Evolutionary conservation across 192 early-diverging fungal species (phyloP), one percentile per base, ranked within the genome.

Genomic region (Mortierella antarctica): DNA sequence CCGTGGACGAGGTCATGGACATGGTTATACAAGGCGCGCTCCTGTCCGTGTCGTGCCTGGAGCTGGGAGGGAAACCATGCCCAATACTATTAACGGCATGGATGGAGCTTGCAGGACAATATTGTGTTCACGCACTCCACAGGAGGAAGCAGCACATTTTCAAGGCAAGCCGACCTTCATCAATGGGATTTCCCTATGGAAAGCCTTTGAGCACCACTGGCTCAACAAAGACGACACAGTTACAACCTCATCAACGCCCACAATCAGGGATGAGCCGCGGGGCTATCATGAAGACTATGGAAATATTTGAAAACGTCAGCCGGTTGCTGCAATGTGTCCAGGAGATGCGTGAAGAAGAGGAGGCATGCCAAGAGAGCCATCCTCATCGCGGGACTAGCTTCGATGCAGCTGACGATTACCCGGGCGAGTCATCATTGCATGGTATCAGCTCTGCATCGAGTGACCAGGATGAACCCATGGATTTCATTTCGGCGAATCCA

Each of bases 341-440:
- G 76, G 76, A 80, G 65, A 80, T 80, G 70, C 70, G 62, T 1
- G 76, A 80, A 23, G 70, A 72, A 49, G 76, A 80, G 20, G 70
- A 71, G 31, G 31, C 31, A 3, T 31, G 31, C 31, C 31, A 31
- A 31, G 31, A 31, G 31, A 31, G 31, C 31, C 31, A 31, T 31
- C 31, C 31, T 31, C 31, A 31, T 31, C 31, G 31, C 31, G 31
- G 31, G 31, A 31, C 58, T 8, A 39, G 53, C 31, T 59, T 65
- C 44, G 62, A 21, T 39, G 56, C 41, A 14, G 13, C 45, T 9
- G 45, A 58, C 5, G 73, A 66, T 2, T 39, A 57, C 20, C 68
- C 70, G 14, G 75, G 71, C 9, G 15, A 49, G 11, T 23, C 31
- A 13, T 5, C 42, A 39, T 41, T 60, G 13, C 53, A 58, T 14